Evolutionary conservation across 2,329 filamentous ascomycete genomes (phyloP), one percentile per base, ranked within the genome.

Genomic region (Phialophora verrucosa): DNA sequence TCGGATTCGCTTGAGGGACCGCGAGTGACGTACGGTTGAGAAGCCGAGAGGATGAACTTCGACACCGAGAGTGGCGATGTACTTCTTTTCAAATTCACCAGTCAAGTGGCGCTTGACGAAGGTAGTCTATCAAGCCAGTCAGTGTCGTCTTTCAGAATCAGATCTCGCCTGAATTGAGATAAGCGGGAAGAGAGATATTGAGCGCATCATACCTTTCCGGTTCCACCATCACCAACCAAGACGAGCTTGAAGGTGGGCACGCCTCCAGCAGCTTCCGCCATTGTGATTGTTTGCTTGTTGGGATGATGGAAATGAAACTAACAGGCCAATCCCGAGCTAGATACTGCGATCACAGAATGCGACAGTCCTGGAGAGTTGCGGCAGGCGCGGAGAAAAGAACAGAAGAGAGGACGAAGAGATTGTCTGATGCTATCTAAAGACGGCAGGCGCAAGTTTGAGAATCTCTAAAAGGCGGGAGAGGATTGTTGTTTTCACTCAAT

Each of bases 81-180:
- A 99, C 87, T 98, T 99, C 91, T 99, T 99, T 86, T 99, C 95
- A 81, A 99, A 99, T 83, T 99, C 95, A 82, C 95, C 95, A 79
- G 95, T 99, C 89, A 98, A 88, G 85, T 99, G 95, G 80, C 95
- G 95, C 91, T 99, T 99, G 87, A 99, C 95, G 83, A 99, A 99
- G 80, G 95, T 99, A 81, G 95, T 99, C 95, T 99, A 79, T 73
- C 65, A 61, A 42, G 58, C 54, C 20, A 11, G 63, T 69, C 31
- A 69, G 67, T 57, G 50, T 29, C 20, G 23, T 55, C 32, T 29
- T 11, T 29, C 49, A 8, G 44, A 57, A 42, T 38, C 11, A 17
- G 31, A 23, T 23, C n/a, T 51, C 11, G 47, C n/a, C 2, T 35
- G 29, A 35, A 23, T 23, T 31, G 31, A 49, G 35, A 42, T 25